phyloP scores from a whole-genome alignment of 2,329 filamentous ascomycete species.

The Diaporthe citriasiana region DNA sequence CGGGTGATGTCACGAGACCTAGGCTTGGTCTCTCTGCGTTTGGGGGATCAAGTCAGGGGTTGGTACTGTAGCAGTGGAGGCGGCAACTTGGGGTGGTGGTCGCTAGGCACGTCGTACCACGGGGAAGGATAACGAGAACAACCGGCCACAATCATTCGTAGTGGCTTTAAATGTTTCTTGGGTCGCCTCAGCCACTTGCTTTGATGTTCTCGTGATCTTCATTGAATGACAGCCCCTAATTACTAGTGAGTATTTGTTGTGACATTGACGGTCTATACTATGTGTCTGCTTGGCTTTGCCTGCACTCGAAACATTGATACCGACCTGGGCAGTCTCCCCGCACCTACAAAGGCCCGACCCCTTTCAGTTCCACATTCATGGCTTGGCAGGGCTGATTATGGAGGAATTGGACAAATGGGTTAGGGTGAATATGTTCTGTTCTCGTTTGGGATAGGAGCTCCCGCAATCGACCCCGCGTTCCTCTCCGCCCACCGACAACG shows the following conservation, averaged over 20 bases:
- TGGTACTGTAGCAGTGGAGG: neutral
- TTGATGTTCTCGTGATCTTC: neutral
- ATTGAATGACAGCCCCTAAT: neutral
- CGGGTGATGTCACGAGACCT: conserved; percentile 13
- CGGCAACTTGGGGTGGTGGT: neutral
- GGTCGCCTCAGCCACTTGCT: neutral
- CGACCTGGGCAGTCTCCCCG: neutral
- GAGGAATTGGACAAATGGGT: neutral
- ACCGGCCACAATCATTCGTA: neutral
- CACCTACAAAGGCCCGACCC: neutral
- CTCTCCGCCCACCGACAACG: neutral
- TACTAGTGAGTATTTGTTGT: no score
- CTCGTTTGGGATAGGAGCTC: neutral
- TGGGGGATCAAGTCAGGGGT: neutral
- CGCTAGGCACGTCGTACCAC: neutral
- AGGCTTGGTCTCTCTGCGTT: neutral
- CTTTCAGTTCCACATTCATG: neutral
- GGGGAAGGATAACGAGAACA: neutral
- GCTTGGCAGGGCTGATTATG: conserved; percentile 22
- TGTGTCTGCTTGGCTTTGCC: neutral
- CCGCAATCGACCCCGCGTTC: conserved; percentile 10
- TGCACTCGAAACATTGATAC: neutral
- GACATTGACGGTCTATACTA: neutral
- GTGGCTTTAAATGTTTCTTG: neutral
- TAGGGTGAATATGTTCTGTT: conserved; percentile 16